Evolutionary conservation across 805 yeast species (phyloP), one percentile per base, ranked within the genome.

Genomic region (Metschnikowia reukaufii): DNA sequence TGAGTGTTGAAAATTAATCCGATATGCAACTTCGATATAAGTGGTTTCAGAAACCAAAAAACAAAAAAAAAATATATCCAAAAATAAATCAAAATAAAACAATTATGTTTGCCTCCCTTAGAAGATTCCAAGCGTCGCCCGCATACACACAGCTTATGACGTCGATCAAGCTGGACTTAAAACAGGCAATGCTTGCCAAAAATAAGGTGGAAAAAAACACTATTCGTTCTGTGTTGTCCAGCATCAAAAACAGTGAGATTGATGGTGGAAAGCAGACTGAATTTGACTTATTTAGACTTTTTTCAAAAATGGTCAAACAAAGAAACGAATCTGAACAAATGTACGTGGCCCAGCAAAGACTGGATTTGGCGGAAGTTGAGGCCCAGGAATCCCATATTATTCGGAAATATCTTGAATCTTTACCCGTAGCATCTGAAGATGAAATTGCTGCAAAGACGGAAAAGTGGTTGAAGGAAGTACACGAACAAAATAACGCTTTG

Each of bases 351-450:
- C 76, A 77, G 42, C 61, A 68, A 8, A 73, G 88, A 52, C 60
- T 56, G 2, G 87, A 83, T 49, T 63, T 82, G 49, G 83, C 74
- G 1, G 76, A 70, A n/a, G 74, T 72, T 44, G 88, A 83, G 62
- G 54, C 60, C 18, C 58, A 62, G 16, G 85, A 82, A 61, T 56
- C 73, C 23, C 61, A 50, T 0, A 59, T 79, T 29, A 70, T 83
- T 35, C 54, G 73, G 21, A 54, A 59, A 13, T 74, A 79, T 41
- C 55, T 73, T 38, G 39, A 49, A 1, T 54, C 62, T 23, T 60
- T 82, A 18, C 79, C 82, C 7, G 75, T 80, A 15, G 75, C 84
- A 0, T 64, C 78, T 3, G 70, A 68, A 30, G 78, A 68, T 38
- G 74, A 72, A 42, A 49, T 73, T 19, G 65, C 62, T 15, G 54